Evolutionary conservation across 106 monocot genomes (phyloP).

Genomic region (Platanthera zijinensis): DNA sequence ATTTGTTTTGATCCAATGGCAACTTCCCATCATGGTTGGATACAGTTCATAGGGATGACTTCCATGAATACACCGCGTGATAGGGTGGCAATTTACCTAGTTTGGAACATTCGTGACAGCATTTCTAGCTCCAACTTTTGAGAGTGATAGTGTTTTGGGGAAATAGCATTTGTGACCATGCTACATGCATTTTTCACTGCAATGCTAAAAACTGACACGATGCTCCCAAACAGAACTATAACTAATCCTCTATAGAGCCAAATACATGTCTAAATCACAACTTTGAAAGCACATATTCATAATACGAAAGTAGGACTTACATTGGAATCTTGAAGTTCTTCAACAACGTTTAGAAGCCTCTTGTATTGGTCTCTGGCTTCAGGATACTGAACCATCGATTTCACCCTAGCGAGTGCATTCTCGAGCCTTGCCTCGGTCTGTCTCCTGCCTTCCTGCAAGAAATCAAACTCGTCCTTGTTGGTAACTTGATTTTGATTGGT

Average conservation of each 20-base stretch:
- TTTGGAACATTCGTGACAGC: no score
- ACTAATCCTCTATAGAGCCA: neutral
- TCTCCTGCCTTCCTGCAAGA: constrained; percentile 69
- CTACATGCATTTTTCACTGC: no score
- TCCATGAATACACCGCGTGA: no score
- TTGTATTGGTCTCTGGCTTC: constrained; percentile 93
- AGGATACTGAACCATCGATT: constrained; percentile 97
- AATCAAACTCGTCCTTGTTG: constrained; percentile 75
- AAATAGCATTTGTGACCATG: no score
- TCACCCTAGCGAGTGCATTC: constrained; percentile 91
- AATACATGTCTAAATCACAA: neutral
- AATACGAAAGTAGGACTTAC: constrained; percentile 25
- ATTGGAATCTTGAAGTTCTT: constrained; percentile 65
- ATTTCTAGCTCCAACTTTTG: no score
- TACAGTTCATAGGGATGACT: no score
- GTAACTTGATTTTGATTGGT: constrained; percentile 18
- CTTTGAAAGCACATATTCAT: neutral
- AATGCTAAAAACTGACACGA: no score
- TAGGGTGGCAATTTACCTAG: no score
- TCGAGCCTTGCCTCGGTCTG: constrained; percentile 78
- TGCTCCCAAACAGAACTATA: neutral
- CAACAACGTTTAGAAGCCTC: constrained; percentile 57
- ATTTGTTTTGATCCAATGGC: no score
- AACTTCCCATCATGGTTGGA: no score
- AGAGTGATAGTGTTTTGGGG: no score